Evolutionary conservation across 2,329 filamentous ascomycete genomes (phyloP).

Genomic region (Colletotrichum orbiculare): DNA sequence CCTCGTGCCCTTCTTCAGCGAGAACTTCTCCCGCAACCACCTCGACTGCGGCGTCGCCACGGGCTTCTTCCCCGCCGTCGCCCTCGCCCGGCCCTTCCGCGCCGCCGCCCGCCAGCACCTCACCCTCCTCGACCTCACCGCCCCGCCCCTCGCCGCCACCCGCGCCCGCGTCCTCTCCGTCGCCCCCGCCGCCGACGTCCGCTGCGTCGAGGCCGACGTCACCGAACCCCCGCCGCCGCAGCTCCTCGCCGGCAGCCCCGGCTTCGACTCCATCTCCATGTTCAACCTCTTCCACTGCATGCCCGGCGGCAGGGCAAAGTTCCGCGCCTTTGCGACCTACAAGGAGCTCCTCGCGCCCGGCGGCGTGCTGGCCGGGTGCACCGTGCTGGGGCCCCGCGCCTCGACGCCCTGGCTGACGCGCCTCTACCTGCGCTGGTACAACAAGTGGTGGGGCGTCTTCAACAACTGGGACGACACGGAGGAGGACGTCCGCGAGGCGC

Average conservation of each 20-base stretch:
- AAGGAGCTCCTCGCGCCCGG: constrained; percentile 46
- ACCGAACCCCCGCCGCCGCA: constrained; percentile 44
- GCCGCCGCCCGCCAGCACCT: constrained; percentile 42
- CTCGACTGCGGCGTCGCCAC: constrained; percentile 54
- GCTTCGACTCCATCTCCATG: constrained; percentile 56
- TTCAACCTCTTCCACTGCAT: constrained; percentile 57
- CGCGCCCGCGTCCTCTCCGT: constrained; percentile 40
- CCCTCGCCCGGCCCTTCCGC: constrained; percentile 39
- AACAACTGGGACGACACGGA: constrained; percentile 51
- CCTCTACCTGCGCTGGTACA: constrained; percentile 44
- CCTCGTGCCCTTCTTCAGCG: constrained; percentile 48
- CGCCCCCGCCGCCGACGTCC: constrained; percentile 39
- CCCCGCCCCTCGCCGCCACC: constrained; percentile 45
- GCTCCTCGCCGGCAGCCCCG: constrained; percentile 36
- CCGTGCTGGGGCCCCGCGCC: constrained; percentile 47
- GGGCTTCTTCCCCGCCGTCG: constrained; percentile 49
- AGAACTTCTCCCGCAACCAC: constrained; percentile 48
- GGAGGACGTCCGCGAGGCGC: constrained; percentile 46
- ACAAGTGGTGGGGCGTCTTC: constrained; percentile 48
- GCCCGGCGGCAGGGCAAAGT: constrained; percentile 46
- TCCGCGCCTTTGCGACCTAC: constrained; percentile 44
- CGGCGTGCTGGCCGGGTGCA: constrained; percentile 52
- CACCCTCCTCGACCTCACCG: constrained; percentile 51
- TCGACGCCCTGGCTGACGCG: constrained; percentile 42
- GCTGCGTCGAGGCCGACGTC: constrained; percentile 49